Base-by-base conservation (phyloP, 441 rosid genomes). In the Macaranga tanarius region DNA sequence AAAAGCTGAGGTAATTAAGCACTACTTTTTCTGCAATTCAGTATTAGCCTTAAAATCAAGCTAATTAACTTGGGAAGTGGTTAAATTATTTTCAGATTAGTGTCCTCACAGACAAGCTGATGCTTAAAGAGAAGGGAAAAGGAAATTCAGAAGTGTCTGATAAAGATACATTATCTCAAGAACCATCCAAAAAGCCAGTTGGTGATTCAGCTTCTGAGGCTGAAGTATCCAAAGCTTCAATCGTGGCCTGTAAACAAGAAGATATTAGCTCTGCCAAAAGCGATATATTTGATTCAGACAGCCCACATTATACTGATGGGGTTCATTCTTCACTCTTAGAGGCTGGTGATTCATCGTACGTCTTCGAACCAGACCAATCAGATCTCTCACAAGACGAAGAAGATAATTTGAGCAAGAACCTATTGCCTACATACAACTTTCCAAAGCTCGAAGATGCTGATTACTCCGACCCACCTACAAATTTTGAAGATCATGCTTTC, bases 331-430 rank as follows among this genome's bases (percentile, higher is more conserved):
- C 89, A 19, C 79, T 85, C 45, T 48, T 86, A 54, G 92, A 86
- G 55, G 80, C 88, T 4, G 84, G 81, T 4, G 93, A 89, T 79
- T 83, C 93, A 3, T 84, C 93, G 0, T 80, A 81, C 47, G 77
- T 61, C 16, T 87, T 87, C 65, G 88, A 88, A 42, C 86, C 84
- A 16, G 92, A 89, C 20, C 92, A 85, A 6, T 86, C 92, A 1
- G 92, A 86, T 72, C 25, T 80, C 10, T 84, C 92, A 15, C 92
- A 86, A 65, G 95, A 88, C 23, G 94, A 83, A 67, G 90, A 83
- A 48, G 90, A 89, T 75, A 80, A 76, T 75, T 78, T 84, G 76
- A 80, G 86, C 79, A 87, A 74, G 77, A 75, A 56, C 70, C 64
- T 84, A 6, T 59, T 81, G 73, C 82, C 80, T 38, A 7, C 79